phyloP scores from a whole-genome alignment of 306 rosid species.

The Cicer arietinum region DNA sequence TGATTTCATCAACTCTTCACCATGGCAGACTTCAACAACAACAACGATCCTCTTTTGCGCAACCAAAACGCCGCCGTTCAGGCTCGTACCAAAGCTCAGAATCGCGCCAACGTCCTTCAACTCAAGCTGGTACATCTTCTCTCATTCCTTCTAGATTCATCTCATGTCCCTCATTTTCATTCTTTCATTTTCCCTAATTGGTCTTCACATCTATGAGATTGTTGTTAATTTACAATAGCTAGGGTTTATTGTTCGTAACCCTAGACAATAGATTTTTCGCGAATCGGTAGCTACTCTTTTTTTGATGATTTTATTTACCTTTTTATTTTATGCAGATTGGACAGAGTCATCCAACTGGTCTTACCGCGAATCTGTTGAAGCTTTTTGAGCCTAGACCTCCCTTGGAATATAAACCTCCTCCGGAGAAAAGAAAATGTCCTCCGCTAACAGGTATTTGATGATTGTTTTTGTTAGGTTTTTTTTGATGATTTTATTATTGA shows the following conservation, averaged over 20 bases:
- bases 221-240: not conserved
- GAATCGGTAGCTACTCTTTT: not conserved
- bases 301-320: not conserved
- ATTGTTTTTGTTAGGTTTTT: slow-evolving; percentile 10
- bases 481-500: not conserved
- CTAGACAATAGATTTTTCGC: not conserved
- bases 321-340: slow-evolving; percentile 74
- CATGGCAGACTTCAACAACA: slow-evolving; percentile 82
- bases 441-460: slow-evolving; percentile 70
- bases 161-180: not conserved
- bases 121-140: slow-evolving; percentile 74
- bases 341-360: slow-evolving; percentile 98
- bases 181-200: not conserved
- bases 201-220: not conserved
- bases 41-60: slow-evolving; percentile 87
- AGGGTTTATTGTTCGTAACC: slow-evolving; percentile 50
- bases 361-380: slow-evolving; percentile 83
- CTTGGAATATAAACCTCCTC: slow-evolving; percentile 92
- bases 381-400: slow-evolving; percentile 99
- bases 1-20: slow-evolving; percentile 44
- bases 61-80: slow-evolving; percentile 99
- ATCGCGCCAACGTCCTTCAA: slow-evolving; percentile 96
- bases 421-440: slow-evolving; percentile 91
- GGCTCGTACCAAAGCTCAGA: slow-evolving; percentile 97
- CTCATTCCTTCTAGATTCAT: not conserved